Evolutionary conservation across 1,284 basidiomycete species (phyloP), one percentile per base, ranked within the genome.

Genomic region (Sutorius eximius): DNA sequence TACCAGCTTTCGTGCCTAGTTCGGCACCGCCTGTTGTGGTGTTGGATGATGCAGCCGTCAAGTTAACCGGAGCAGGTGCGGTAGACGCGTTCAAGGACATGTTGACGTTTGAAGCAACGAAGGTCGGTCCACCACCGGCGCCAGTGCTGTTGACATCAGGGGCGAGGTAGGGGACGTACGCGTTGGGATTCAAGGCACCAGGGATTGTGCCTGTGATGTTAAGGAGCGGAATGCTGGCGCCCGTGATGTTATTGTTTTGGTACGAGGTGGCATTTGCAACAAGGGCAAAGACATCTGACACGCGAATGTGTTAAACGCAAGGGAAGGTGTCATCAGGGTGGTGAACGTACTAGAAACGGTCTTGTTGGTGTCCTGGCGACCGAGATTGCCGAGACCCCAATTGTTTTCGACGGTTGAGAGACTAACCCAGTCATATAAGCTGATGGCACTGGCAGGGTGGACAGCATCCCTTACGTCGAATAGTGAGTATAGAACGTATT

Each of bases 401-500:
- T 89, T 89, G 43, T 78, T 77, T 71, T 88, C 68, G 30, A 86
- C 77, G 12, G 85, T 83, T 7, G 81, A 79, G 44, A 89, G 69
- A 20, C 71, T 72, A 10, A 45, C 12, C 43, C 11, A 22, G 45
- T 24, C 41, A 3, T 20, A 29, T 65, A 13, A 67, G 37, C 22
- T 33, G 32, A 49, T 27, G 12, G 7, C 3, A 16, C 38, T 16
- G 18, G 1, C 18, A 27, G 15, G 7, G 29, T 15, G 12, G 30
- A 43, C 5, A n/a, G 0, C 5, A 13, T 13, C 29, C 10, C 67
- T 67, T 47, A 72, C 44, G 70, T 64, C 9, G 83, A 85, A 73
- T 87, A 89, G 69, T 89, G 87, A 2, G 82, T 81, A 69, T 87
- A 86, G 71, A 79, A 85, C 1, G 76, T 80, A 24, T 68, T 44